Conservation (phyloP, 495 filamentous ascomycete species). For the Mytilinidion resinicola region DNA sequence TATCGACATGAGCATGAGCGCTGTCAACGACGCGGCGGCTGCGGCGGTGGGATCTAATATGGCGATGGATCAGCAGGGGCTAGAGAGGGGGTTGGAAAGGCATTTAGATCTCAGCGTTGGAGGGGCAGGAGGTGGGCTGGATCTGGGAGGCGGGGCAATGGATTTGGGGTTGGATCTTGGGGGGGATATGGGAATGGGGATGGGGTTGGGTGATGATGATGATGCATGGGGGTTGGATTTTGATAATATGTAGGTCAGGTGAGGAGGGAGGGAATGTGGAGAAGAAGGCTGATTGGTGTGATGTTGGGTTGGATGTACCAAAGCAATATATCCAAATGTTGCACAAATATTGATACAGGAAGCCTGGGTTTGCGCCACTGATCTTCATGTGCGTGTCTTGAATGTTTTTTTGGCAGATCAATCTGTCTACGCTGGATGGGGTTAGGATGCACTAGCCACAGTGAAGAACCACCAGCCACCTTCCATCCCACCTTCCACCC, state of each 20-base stretch:
- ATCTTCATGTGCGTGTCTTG: too few species aligned
- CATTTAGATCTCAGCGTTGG: conserved; percentile 14
- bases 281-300: too few species aligned
- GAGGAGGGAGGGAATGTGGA: neutral
- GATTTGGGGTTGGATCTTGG: neutral
- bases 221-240: conserved; percentile 27
- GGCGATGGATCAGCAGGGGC: conserved; percentile 8
- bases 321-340: too few species aligned
- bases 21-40: conserved; percentile 17
- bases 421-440: too few species aligned
- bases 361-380: too few species aligned
- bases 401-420: too few species aligned
- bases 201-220: conserved; percentile 24
- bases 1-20: conserved; percentile 18
- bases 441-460: too few species aligned
- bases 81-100: conserved; percentile 12
- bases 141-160: conserved; percentile 5
- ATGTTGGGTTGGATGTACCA: too few species aligned
- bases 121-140: conserved; percentile 11
- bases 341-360: too few species aligned
- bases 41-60: conserved; percentile 15
- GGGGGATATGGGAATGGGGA: conserved; percentile 17
- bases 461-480: too few species aligned
- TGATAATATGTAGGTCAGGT: conserved; percentile 6
- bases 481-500: too few species aligned